Conservation (phyloP, 768 basidiomycete genomes). For the Leucogyrophana mollusca region DNA sequence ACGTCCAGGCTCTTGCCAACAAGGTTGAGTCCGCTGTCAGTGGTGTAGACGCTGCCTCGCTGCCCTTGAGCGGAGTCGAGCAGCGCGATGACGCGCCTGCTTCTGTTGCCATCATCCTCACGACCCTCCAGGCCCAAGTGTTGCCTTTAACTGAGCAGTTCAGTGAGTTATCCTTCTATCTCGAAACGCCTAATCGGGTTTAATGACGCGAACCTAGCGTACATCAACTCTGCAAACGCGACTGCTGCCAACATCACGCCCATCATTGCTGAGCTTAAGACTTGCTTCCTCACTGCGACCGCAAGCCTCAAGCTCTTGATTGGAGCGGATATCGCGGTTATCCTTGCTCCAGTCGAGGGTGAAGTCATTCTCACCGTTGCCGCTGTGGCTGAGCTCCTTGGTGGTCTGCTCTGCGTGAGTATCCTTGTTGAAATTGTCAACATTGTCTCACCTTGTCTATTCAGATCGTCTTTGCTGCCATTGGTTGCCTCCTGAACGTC, state of each 20-base stretch:
- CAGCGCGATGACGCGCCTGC: constrained; percentile 6
- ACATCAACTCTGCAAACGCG: constrained; percentile 17
- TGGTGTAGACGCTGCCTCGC: not conserved
- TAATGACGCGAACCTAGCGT: constrained; percentile 20
- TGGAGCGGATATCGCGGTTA: constrained; percentile 12
- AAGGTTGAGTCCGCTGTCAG: not conserved
- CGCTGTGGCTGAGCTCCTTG: constrained; percentile 21
- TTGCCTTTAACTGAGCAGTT: constrained; percentile 12
- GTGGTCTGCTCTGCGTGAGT: constrained; percentile 19
- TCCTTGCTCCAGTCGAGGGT: constrained; percentile 20
- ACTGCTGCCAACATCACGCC: constrained; percentile 16
- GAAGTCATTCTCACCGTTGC: constrained; percentile 20
- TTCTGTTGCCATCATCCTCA: constrained; percentile 22
- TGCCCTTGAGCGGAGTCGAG: too few species aligned
- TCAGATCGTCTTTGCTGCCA: constrained; percentile 21
- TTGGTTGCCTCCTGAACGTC: constrained; percentile 19
- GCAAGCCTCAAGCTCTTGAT: constrained; percentile 16
- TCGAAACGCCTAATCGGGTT: not conserved
- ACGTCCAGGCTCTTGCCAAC: constrained; percentile 6
- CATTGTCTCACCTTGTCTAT: not conserved
- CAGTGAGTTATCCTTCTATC: constrained; percentile 14
- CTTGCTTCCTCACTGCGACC: constrained; percentile 14
- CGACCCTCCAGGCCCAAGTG: constrained; percentile 12
- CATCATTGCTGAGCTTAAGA: constrained; percentile 17
- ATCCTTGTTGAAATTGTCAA: not conserved